Conservation (phyloP, 2,329 filamentous ascomycete species). For the Pyrenophora graminea region DNA sequence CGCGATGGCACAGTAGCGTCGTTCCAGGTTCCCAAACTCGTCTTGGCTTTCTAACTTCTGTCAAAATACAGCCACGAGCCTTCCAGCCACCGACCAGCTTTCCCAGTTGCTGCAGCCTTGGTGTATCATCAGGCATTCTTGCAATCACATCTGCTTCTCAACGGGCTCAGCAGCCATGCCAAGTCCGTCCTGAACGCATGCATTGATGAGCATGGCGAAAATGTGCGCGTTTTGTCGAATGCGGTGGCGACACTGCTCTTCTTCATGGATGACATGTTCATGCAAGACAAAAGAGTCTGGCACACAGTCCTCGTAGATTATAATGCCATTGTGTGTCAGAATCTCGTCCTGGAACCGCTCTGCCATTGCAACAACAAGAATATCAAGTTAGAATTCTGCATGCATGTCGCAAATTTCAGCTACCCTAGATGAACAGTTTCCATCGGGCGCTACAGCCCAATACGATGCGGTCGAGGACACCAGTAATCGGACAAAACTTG, state of each 20-base stretch:
- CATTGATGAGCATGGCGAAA: slow-evolving; percentile 3
- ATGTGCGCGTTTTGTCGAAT: slow-evolving; percentile 3
- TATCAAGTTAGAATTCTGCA: no score
- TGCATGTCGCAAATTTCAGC: no score
- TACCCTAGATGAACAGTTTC: no score
- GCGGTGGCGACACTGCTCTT: slow-evolving; percentile 7
- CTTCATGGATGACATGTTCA: background rate
- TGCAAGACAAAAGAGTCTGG: background rate
- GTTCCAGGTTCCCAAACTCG: slow-evolving; percentile 2
- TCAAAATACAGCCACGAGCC: background rate
- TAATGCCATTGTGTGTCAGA: no score
- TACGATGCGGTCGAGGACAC: no score
- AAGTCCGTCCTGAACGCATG: slow-evolving; percentile 1
- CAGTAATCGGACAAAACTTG: no score
- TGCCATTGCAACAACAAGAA: no score
- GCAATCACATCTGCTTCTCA: background rate
- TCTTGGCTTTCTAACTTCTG: slow-evolving; percentile 1
- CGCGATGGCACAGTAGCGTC: slow-evolving; percentile 7
- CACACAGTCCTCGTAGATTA: no score
- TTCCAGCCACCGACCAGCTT: no score
- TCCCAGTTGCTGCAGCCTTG: background rate
- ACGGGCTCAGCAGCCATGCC: background rate
- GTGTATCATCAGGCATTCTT: background rate
- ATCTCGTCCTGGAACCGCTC: no score
- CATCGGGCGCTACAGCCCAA: no score